Percentiles rank a stretch among this genome's conserved stretches.
Conservation (phyloP, 2,329 filamentous ascomycete genomes). For the Sporothrix curviconia region DNA sequence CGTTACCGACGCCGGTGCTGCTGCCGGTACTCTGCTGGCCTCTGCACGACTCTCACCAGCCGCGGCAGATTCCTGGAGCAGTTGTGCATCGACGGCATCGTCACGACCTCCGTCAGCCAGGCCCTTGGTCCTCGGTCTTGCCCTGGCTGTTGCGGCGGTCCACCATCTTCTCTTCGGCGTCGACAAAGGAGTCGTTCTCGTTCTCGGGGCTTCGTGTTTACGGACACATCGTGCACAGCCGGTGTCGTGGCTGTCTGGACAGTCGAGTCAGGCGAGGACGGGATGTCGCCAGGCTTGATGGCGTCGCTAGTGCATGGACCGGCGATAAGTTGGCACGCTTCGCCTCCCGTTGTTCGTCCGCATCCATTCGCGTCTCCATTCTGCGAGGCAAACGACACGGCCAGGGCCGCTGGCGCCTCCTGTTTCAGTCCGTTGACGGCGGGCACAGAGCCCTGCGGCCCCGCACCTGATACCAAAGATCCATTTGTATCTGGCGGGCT, state of each 20-base stretch:
- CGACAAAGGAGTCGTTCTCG: slow-evolving; percentile 52
- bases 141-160: slow-evolving; percentile 25
- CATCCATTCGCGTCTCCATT: slow-evolving; percentile 5
- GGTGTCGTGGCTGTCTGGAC: slow-evolving; percentile 69
- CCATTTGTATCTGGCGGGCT: neutral
- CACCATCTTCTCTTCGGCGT: slow-evolving; percentile 39
- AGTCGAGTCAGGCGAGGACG: slow-evolving; percentile 58
- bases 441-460: neutral
- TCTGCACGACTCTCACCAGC: slow-evolving; percentile 15
- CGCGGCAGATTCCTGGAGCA: slow-evolving; percentile 37
- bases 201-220: slow-evolving; percentile 69
- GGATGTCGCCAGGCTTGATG: slow-evolving; percentile 31
- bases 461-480: neutral
- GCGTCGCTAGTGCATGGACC: neutral
- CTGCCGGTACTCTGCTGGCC: neutral
- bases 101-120: slow-evolving; percentile 11
- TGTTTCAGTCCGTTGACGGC: neutral
- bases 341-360: neutral
- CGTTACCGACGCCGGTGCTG: neutral
- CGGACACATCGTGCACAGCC: slow-evolving; percentile 58
- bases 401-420: neutral
- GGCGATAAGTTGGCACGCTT: neutral
- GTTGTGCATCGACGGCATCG: slow-evolving; percentile 36
- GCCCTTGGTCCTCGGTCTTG: neutral
- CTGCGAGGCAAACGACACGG: neutral